A percentile compares a stretch with the other conserved stretches of the same genome.
Evolutionary conservation across 179 eudicot genomes (phyloP).

Genomic region (Drosera spatulata): DNA sequence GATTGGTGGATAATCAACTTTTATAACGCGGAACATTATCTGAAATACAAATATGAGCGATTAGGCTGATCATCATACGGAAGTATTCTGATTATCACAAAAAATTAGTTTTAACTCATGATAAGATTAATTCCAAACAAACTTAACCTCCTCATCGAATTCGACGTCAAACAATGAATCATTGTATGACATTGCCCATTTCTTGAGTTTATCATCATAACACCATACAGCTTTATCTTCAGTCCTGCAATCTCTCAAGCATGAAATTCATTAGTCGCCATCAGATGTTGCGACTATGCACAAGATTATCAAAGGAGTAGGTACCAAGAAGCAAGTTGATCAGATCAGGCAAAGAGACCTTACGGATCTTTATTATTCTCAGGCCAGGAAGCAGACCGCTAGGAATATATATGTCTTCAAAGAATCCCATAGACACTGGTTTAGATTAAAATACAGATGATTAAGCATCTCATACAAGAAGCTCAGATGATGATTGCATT

Average conservation of each 20-base stretch:
- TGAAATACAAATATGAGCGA: constrained; percentile 12
- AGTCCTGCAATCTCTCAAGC: constrained; percentile 19
- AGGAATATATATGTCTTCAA: constrained; percentile 66
- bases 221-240: constrained; percentile 47
- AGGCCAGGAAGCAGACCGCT: constrained; percentile 29
- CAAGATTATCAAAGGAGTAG: too few species aligned
- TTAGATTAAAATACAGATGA: not conserved
- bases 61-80: not conserved
- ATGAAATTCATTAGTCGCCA: not conserved
- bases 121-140: too few species aligned
- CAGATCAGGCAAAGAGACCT: constrained; percentile 13
- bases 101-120: too few species aligned
- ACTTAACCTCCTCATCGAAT: constrained; percentile 36
- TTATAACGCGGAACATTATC: constrained; percentile 65
- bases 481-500: too few species aligned
- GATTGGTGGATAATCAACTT: constrained; percentile 49
- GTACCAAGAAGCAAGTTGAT: not conserved
- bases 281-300: not conserved
- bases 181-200: too few species aligned
- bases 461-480: too few species aligned
- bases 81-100: not conserved
- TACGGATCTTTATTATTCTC: constrained; percentile 38
- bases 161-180: too few species aligned
- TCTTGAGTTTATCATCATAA: constrained; percentile 16
- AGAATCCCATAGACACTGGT: constrained; percentile 81